Conservation (phyloP, 1,284 basidiomycete genomes). For the Ganoderma resinaceum region DNA sequence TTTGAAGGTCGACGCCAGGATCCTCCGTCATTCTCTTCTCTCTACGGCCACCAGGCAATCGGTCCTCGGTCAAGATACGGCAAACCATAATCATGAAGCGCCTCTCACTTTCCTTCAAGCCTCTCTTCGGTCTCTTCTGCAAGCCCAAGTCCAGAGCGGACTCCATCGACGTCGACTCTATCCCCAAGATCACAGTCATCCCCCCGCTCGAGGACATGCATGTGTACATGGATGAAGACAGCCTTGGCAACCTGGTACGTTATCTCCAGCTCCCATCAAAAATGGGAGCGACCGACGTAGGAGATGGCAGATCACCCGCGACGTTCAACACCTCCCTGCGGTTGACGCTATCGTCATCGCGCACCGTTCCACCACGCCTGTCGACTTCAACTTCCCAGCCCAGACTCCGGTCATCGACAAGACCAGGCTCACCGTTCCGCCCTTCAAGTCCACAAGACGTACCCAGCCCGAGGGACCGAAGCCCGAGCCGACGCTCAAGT, state of each 20-base stretch:
- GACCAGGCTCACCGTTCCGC: background rate
- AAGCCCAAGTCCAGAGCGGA: background rate
- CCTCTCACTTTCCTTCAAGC: background rate
- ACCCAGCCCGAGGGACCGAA: background rate
- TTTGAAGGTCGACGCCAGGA: background rate
- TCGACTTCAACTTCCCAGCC: background rate
- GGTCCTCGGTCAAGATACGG: background rate
- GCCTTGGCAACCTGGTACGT: background rate
- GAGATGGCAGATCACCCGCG: background rate
- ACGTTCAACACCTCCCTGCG: background rate
- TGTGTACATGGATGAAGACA: background rate
- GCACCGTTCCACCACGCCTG: background rate
- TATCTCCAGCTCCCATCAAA: background rate
- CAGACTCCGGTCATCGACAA: background rate
- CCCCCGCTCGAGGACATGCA: slow-evolving; percentile 3
- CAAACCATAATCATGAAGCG: background rate
- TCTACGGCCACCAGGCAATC: background rate
- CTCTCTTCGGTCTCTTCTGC: background rate
- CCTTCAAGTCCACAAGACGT: background rate
- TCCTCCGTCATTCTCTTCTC: background rate
- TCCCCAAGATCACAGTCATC: background rate
- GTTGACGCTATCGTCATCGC: background rate
- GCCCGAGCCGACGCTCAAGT: background rate
- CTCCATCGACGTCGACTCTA: background rate
- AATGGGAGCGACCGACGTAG: background rate